phyloP scores from a whole-genome alignment of 441 rosid species.

The Croton setiger region DNA sequence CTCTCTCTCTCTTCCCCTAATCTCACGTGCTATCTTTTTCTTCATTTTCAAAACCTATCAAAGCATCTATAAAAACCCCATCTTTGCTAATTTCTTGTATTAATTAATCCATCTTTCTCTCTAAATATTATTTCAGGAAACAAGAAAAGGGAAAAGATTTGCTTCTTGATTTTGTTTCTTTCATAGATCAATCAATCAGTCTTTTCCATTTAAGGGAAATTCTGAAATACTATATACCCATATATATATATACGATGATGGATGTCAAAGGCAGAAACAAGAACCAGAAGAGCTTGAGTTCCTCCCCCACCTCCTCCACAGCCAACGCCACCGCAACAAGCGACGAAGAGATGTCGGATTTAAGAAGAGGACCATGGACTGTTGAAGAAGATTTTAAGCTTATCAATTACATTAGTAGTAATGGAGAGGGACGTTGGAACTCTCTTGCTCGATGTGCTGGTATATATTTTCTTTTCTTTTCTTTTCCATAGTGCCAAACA shows the following conservation, averaged over 20 bases:
- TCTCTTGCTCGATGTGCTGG: constrained; percentile 57
- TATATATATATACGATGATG: constrained; percentile 29
- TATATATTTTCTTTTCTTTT: background rate
- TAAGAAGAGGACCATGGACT: constrained; percentile 78
- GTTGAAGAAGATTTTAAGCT: constrained; percentile 70
- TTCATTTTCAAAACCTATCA: constrained; percentile 40
- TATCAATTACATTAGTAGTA: constrained; percentile 43
- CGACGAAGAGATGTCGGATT: constrained; percentile 50
- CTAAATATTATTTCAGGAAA: constrained; percentile 1
- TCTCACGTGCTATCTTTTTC: constrained; percentile 35
- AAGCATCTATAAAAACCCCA: constrained; percentile 47
- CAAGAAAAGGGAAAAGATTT: background rate
- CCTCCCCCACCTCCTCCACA: constrained; percentile 19
- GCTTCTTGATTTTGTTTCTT: constrained; percentile 11
- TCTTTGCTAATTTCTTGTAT: constrained; percentile 34
- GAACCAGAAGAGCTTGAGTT: constrained; percentile 17
- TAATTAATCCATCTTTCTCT: constrained; percentile 24
- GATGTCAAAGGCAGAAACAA: constrained; percentile 39
- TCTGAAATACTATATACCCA: too few relatives aligned
- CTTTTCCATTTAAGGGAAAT: constrained; percentile 30
- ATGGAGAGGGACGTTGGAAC: constrained; percentile 79
- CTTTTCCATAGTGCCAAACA: constrained; percentile 5
- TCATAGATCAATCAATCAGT: constrained; percentile 28
- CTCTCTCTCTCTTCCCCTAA: constrained; percentile 22
- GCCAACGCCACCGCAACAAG: constrained; percentile 24